A percentile compares a stretch with the other conserved stretches of the same genome.
Evolutionary conservation across 768 basidiomycete genomes (phyloP).

Genomic region (Boletus subcaerulescens): DNA sequence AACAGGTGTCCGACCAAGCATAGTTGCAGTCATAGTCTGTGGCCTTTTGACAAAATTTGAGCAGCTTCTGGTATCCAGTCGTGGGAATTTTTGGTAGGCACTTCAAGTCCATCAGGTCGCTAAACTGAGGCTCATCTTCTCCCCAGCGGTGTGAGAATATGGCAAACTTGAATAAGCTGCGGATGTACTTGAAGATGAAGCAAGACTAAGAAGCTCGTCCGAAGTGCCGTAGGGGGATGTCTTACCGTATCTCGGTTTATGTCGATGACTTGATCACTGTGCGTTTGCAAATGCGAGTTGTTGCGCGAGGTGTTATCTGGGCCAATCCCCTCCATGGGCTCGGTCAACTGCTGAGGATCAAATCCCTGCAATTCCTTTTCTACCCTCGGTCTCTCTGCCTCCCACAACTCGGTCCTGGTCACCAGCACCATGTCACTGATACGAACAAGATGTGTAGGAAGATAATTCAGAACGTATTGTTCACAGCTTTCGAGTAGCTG

Average conservation of each 20-base stretch:
- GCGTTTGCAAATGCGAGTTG: background rate
- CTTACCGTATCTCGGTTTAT: slow-evolving; percentile 1
- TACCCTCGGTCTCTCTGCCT: slow-evolving; percentile 7
- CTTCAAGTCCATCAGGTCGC: background rate
- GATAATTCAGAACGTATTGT: slow-evolving; percentile 17
- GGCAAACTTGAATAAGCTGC: slow-evolving; percentile 14
- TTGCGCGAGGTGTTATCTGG: background rate
- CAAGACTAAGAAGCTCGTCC: background rate
- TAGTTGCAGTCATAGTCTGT: slow-evolving; percentile 16
- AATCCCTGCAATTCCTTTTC: background rate
- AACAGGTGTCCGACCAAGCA: slow-evolving; percentile 27
- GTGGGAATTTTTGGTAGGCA: background rate
- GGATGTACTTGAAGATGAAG: slow-evolving; percentile 1
- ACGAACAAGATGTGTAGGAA: slow-evolving; percentile 17
- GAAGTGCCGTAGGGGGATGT: background rate
- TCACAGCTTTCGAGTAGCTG: slow-evolving; percentile 10
- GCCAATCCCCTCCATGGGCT: background rate
- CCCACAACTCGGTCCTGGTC: slow-evolving; percentile 10
- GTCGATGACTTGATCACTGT: background rate
- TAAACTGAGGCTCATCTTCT: slow-evolving; percentile 23
- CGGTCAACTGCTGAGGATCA: background rate
- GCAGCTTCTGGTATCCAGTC: slow-evolving; percentile 17
- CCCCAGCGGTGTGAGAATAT: slow-evolving; percentile 25
- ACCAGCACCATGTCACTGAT: slow-evolving; percentile 17
- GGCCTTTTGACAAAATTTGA: slow-evolving; percentile 16